A percentile compares a stretch with the other conserved stretches of the same genome.
Conservation (phyloP, 176 grass and related monocot genomes). For the Carex pumila region DNA sequence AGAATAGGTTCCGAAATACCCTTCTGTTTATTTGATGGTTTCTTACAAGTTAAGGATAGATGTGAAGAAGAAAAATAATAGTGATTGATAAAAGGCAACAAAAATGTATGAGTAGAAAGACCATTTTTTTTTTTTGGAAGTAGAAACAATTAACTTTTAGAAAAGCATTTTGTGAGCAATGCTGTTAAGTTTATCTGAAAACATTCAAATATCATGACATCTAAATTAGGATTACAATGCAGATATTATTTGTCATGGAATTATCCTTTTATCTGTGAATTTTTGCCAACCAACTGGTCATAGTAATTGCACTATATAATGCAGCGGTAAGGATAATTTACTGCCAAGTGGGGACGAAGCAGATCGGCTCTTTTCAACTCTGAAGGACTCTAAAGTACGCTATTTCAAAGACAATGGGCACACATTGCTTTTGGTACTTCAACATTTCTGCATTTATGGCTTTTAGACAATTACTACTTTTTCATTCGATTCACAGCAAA, state of each 20-base stretch:
- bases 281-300: background rate
- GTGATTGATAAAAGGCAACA: background rate
- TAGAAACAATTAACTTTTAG: background rate
- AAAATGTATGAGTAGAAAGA: background rate
- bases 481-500: background rate
- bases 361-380: slow-evolving; percentile 55
- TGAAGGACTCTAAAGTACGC: slow-evolving; percentile 83
- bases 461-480: background rate
- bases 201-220: background rate
- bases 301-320: slow-evolving; percentile 15
- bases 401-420: slow-evolving; percentile 95
- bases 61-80: background rate
- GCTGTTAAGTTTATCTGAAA: background rate
- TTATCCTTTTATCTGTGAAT: background rate
- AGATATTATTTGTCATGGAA: background rate
- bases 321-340: slow-evolving; percentile 83
- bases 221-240: background rate
- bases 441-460: background rate
- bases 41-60: background rate
- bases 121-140: background rate
- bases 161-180: background rate
- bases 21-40: background rate
- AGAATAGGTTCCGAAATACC: background rate
- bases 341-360: slow-evolving; percentile 85
- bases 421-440: slow-evolving; percentile 66